A percentile compares a stretch with the other conserved stretches of the same genome.
Conservation (phyloP, 2,329 filamentous ascomycete genomes). For the Thelonectria blattea region DNA sequence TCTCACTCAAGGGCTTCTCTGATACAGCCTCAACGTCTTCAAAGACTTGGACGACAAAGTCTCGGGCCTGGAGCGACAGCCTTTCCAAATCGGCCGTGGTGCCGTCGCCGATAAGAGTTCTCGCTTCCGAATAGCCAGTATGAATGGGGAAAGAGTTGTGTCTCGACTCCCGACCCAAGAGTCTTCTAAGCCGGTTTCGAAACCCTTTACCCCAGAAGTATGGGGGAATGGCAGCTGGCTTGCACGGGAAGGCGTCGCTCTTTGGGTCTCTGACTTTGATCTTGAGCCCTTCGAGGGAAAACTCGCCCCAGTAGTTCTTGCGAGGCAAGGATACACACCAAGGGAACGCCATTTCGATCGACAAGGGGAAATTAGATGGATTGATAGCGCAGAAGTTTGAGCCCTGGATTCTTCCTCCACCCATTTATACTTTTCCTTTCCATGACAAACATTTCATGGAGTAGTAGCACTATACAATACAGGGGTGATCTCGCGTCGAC, state of each 20-base stretch:
- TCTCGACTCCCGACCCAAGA: slow-evolving; percentile 18
- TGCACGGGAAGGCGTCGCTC: slow-evolving; percentile 14
- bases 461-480: neutral
- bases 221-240: slow-evolving; percentile 16
- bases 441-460: neutral
- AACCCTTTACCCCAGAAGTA: slow-evolving; percentile 34
- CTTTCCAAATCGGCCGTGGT: slow-evolving; percentile 25
- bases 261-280: slow-evolving; percentile 25
- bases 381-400: slow-evolving; percentile 25
- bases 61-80: slow-evolving; percentile 26
- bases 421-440: slow-evolving; percentile 14
- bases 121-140: slow-evolving; percentile 30
- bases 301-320: slow-evolving; percentile 31
- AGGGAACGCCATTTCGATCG: slow-evolving; percentile 32
- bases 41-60: slow-evolving; percentile 29
- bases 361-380: slow-evolving; percentile 23
- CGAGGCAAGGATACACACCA: slow-evolving; percentile 30
- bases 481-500: neutral
- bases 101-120: slow-evolving; percentile 25
- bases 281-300: slow-evolving; percentile 33
- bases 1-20: slow-evolving; percentile 9
- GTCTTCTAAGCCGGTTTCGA: slow-evolving; percentile 23
- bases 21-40: slow-evolving; percentile 26
- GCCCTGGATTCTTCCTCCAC: slow-evolving; percentile 24
- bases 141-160: slow-evolving; percentile 10